A percentile compares a stretch with the other conserved stretches of the same genome.
Evolutionary conservation across 306 rosid genomes (phyloP).

Genomic region (Benincasa hispida): DNA sequence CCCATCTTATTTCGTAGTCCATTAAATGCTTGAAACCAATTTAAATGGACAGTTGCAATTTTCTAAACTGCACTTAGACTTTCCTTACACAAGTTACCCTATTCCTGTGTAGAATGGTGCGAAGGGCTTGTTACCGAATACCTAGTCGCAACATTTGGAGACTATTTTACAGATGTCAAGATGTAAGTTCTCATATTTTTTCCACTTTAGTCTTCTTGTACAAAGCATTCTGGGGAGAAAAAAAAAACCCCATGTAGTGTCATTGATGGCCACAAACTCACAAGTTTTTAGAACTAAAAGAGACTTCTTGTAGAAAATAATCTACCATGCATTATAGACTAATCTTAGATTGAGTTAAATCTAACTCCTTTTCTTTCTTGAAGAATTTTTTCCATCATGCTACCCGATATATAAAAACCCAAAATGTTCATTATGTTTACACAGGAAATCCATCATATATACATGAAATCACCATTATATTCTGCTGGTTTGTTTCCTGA

Average conservation of each 20-base stretch:
- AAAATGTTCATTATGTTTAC: background rate
- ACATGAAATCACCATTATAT: background rate
- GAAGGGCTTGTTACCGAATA: constrained; percentile 89
- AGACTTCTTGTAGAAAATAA: background rate
- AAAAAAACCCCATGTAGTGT: background rate
- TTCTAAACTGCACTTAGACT: background rate
- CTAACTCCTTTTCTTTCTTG: background rate
- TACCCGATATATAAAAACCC: background rate
- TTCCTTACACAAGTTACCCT: background rate
- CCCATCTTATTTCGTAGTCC: background rate
- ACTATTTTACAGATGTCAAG: constrained; percentile 86
- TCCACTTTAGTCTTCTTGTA: background rate
- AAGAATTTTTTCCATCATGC: background rate
- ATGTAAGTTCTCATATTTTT: constrained; percentile 46
- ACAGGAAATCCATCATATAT: background rate
- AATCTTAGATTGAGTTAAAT: background rate
- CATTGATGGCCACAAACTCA: background rate
- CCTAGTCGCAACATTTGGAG: constrained; percentile 91
- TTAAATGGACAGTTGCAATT: background rate
- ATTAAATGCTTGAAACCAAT: background rate
- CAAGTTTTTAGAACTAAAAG: background rate
- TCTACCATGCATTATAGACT: background rate
- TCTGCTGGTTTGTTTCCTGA: background rate
- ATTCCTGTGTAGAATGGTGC: constrained; percentile 49
- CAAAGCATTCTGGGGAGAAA: background rate